Conservation (phyloP, 2,329 filamentous ascomycete genomes). For the Kalmusia sp. region DNA sequence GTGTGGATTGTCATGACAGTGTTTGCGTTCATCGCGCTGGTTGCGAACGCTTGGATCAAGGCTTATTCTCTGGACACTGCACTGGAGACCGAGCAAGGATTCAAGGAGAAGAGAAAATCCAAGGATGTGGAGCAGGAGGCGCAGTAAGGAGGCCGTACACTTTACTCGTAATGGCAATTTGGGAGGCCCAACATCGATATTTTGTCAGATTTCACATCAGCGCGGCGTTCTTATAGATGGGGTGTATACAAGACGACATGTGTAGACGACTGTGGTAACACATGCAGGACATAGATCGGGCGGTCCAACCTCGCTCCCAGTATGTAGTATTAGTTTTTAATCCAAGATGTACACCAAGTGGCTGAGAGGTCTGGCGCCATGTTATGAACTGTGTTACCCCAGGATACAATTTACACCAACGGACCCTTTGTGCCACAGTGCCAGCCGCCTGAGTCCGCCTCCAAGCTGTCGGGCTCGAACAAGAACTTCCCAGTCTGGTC, state of each 20-base stretch:
- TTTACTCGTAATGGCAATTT: not conserved
- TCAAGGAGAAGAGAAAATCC: conserved; percentile 47
- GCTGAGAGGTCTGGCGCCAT: too few relatives aligned
- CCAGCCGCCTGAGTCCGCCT: conserved; percentile 9
- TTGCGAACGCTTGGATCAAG: conserved; percentile 62
- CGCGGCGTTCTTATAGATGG: conserved; percentile 20
- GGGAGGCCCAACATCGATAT: not conserved
- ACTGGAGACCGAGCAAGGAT: conserved; percentile 57
- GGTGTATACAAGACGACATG: not conserved
- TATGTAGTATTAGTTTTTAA: conserved; percentile 9
- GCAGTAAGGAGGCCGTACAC: conserved; percentile 5
- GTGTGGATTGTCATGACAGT: conserved; percentile 65
- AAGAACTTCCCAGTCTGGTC: too few relatives aligned
- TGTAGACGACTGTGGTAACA: not conserved
- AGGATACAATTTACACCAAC: too few relatives aligned
- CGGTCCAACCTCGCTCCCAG: not conserved
- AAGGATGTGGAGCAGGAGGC: conserved; percentile 30
- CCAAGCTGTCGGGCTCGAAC: conserved; percentile 6
- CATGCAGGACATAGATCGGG: not conserved
- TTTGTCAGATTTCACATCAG: conserved; percentile 12
- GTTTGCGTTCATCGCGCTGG: conserved; percentile 58
- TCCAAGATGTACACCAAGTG: too few relatives aligned
- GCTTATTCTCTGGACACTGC: conserved; percentile 53
- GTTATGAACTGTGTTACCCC: too few relatives aligned
- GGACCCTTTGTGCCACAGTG: not conserved